Base-by-base conservation (phyloP, 371 early-diverging fungal species). In the Basidiobolus meristosporus region DNA sequence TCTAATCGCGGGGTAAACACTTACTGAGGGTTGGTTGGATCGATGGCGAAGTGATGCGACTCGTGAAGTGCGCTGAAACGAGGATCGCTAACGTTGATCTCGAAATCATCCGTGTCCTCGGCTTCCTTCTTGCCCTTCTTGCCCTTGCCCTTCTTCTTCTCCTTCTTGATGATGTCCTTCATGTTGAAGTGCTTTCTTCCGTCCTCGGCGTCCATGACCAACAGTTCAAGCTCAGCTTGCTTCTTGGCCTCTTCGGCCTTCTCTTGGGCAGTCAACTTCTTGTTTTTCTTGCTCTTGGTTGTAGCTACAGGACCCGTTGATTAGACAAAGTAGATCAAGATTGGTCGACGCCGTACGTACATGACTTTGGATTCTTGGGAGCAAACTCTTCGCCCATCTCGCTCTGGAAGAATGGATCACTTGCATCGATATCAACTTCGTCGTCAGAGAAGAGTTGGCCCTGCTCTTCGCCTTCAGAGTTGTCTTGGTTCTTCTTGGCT, bases 21-120 rank as follows among this genome's bases (percentile, higher is more conserved):
- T 32, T 50, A 51, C 43, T 79, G 72, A 40, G 93, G 88, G 53
- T 82, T 88, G 40, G 88, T 89, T 12, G 95, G 92, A 48, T 96
- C 97, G 37, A 96, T 81, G 15, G 91, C 90, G 57, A 88, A 93
- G 46, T 83, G 77, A 51, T 82, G 80, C 5, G 77, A 77, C 16
- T 82, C 80, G 40, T 72, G 67, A 50, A 91, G 41, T 0, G 83
- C 77, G 15, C 63, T 51, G 54, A 96, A 96, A 49, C 97, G 80
- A 43, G 82, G 73, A 61, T 95, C 97, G 15, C 47, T 51, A 2
- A 77, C 69, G 44, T 93, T 63, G 30, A 95, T 70, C 45, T 81
- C 70, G 49, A 95, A 92, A 43, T 80, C 77, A 34, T 90, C 78
- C 50, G 73, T 71, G 17, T 59, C 50, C 28, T 57, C 76, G 41